Evolutionary conservation across 1,284 basidiomycete species (phyloP), one percentile per base, ranked within the genome.

Genomic region (Ganoderma leucocontextum): DNA sequence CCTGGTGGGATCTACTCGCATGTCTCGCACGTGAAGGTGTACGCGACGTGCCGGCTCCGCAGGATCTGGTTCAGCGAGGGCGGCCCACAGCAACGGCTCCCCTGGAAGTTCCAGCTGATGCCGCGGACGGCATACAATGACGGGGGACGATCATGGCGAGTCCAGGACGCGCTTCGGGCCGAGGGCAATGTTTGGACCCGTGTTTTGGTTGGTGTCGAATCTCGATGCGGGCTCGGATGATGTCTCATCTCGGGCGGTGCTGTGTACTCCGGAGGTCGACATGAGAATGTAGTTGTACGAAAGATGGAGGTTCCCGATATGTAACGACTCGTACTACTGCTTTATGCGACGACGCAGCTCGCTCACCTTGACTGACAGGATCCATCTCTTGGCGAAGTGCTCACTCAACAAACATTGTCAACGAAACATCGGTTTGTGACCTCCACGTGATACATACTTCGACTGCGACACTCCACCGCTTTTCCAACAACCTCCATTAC

Each of bases 21-120:
- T 78, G 83, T 92, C 36, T 85, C 87, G 19, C 93, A 90, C 75
- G 83, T 95, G 69, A 90, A 90, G 76, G 85, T 96, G 41, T 93
- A 95, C 77, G 93, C 94, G 25, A 94, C 89, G 57, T 95, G 94
- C 80, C 86, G 94, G 36, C 78, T 96, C 69, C 82, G 92, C 70
- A 83, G 94, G 72, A 87, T 96, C 62, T 96, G 94, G 93, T 89
- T 95, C 80, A 87, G 86, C 69, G 86, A 90, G 65, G 80, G 78
- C 62, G 84, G 84, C 6, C 84, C 87, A 62, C 79, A 80, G 68
- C 87, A 89, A 70, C 81, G 80, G 62, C 72, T 84, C 10, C 90
- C 92, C 62, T 92, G 90, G 91, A 92, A 94, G 80, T 92, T 94
- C 75, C 85, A 89, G 73, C 79, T 88, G 35, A 86, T 60, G 73